Conservation (phyloP, 179 eudicot genomes). For the Carnegiea gigantea region DNA sequence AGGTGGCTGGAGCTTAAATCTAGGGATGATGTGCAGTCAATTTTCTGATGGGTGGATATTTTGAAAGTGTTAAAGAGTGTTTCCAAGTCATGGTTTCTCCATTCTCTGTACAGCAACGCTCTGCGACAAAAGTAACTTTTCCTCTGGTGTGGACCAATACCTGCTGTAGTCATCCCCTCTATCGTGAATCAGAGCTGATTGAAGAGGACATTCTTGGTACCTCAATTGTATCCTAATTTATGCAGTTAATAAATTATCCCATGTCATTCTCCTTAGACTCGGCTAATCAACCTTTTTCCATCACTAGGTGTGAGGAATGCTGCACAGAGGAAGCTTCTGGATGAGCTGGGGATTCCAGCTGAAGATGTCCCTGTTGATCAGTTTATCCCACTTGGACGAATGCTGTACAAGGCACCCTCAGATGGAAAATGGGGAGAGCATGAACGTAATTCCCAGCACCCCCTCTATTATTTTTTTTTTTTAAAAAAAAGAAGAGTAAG, state of each 20-base stretch:
- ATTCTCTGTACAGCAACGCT: slow-evolving; percentile 69
- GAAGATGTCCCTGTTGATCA: slow-evolving; percentile 94
- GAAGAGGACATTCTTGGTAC: slow-evolving; percentile 76
- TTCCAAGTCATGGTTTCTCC: neutral
- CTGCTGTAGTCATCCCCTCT: slow-evolving; percentile 96
- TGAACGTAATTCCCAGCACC: slow-evolving; percentile 56
- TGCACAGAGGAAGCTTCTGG: slow-evolving; percentile 94
- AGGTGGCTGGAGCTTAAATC: too few species aligned
- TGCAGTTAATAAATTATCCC: neutral
- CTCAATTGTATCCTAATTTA: neutral
- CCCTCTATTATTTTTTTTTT: neutral
- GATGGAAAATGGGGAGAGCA: slow-evolving; percentile 99
- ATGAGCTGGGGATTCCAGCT: slow-evolving; percentile 91
- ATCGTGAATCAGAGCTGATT: slow-evolving; percentile 82
- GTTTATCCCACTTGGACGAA: slow-evolving; percentile 87
- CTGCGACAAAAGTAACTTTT: slow-evolving; percentile 89
- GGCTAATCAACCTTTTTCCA: neutral
- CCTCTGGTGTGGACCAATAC: slow-evolving; percentile 98
- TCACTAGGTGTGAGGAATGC: slow-evolving; percentile 87
- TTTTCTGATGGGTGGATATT: neutral
- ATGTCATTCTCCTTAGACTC: neutral
- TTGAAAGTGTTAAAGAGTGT: neutral
- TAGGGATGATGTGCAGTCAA: neutral
- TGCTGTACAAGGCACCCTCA: slow-evolving; percentile 96
- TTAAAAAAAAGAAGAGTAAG: too few species aligned